Percentiles rank a stretch among this genome's conserved stretches.
Evolutionary conservation across 768 basidiomycete species (phyloP).

Genomic region (Boletus edulis): DNA sequence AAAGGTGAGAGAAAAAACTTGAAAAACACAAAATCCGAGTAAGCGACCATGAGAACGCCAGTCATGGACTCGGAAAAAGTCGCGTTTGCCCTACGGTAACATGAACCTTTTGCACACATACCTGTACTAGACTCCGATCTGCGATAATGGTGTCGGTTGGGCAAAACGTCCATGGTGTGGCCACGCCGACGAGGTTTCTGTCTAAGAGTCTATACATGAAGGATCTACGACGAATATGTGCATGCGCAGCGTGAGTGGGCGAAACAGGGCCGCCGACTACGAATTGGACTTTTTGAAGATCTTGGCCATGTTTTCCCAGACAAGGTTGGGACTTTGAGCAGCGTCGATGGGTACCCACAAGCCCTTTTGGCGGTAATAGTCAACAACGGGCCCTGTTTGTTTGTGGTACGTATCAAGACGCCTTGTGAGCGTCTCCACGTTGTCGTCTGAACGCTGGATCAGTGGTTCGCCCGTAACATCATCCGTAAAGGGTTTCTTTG

Average conservation of each 20-base stretch:
- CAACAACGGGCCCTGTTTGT: conserved; percentile 94
- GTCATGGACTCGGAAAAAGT: conserved; percentile 2
- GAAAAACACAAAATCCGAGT: conserved; percentile 36
- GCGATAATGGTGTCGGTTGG: conserved; percentile 1
- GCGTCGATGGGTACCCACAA: conserved; percentile 93
- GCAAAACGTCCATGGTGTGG: neutral
- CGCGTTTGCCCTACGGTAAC: conserved; percentile 3
- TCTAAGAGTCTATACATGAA: conserved; percentile 26
- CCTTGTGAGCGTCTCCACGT: conserved; percentile 90
- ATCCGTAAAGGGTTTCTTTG: conserved; percentile 93
- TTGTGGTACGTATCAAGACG: conserved; percentile 86
- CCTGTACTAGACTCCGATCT: conserved; percentile 16
- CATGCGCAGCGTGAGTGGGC: neutral
- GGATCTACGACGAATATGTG: conserved; percentile 14
- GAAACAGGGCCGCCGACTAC: conserved; percentile 4
- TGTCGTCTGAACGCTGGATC: conserved; percentile 97
- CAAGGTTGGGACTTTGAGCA: conserved; percentile 86
- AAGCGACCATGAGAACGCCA: neutral
- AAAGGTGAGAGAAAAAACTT: conserved; percentile 53
- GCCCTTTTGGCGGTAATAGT: conserved; percentile 91
- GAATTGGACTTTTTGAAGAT: conserved; percentile 46
- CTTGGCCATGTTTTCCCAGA: conserved; percentile 81
- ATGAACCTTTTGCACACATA: conserved; percentile 15
- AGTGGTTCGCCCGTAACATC: conserved; percentile 95
- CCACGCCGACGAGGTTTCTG: conserved; percentile 4